phyloP scores from a whole-genome alignment of 257 asterid species.

The Lycium ferocissimum region DNA sequence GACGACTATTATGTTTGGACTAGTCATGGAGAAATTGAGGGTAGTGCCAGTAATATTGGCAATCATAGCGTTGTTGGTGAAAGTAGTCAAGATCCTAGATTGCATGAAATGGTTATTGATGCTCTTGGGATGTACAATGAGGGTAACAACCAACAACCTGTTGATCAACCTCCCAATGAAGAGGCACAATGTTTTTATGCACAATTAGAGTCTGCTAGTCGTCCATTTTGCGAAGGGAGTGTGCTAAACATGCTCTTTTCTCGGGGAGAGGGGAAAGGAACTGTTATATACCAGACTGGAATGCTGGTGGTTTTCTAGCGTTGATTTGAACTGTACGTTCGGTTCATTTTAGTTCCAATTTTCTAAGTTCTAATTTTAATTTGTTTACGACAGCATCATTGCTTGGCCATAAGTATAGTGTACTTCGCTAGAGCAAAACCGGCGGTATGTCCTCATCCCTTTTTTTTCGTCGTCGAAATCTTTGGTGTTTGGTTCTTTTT shows the following conservation, averaged over 20 bases:
- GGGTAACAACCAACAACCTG: too few species aligned
- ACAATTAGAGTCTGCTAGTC: too few species aligned
- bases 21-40: too few species aligned
- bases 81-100: too few species aligned
- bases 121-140: too few species aligned
- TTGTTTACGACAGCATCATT: slow-evolving; percentile 71
- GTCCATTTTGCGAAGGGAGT: too few species aligned
- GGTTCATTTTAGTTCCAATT: neutral
- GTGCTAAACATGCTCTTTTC: neutral
- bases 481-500: neutral
- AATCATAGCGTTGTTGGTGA: too few species aligned
- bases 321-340: neutral
- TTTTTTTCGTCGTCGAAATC: slow-evolving; percentile 15
- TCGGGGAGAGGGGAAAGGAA: neutral
- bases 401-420: slow-evolving; percentile 97
- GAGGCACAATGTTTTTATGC: too few species aligned
- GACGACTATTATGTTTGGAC: too few species aligned
- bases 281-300: neutral
- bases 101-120: too few species aligned
- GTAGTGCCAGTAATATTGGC: too few species aligned
- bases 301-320: neutral
- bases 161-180: too few species aligned
- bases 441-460: slow-evolving; percentile 59
- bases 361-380: neutral
- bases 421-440: slow-evolving; percentile 89